phyloP scores from a whole-genome alignment of 2,329 filamentous ascomycete genomes.

The Aureobasidium leucospermi region DNA sequence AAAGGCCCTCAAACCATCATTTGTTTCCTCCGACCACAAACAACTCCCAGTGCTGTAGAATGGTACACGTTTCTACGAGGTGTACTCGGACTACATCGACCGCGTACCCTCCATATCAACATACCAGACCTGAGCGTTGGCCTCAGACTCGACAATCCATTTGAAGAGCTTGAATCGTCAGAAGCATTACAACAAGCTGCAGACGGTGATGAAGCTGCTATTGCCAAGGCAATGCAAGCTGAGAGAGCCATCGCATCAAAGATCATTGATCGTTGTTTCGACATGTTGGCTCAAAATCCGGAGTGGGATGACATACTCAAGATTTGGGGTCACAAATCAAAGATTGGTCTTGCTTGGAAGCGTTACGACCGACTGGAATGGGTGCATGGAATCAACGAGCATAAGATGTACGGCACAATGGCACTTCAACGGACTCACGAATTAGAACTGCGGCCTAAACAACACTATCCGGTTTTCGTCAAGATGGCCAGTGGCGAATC shows the following conservation, averaged over 20 bases:
- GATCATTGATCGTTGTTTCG: conserved; percentile 52
- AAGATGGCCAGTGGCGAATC: conserved; percentile 35
- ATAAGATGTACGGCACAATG: conserved; percentile 62
- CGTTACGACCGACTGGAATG: conserved; percentile 62
- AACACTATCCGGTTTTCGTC: conserved; percentile 53
- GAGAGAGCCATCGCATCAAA: conserved; percentile 49
- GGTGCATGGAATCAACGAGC: conserved; percentile 58
- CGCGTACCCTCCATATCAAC: conserved; percentile 50
- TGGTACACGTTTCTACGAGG: conserved; percentile 62
- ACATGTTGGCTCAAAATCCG: conserved; percentile 47
- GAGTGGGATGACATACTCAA: conserved; percentile 55
- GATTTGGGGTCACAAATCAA: conserved; percentile 50
- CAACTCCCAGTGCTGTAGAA: conserved; percentile 55
- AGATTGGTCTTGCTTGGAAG: conserved; percentile 61
- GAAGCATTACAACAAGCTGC: conserved; percentile 34
- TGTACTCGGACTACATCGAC: conserved; percentile 51
- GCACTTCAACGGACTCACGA: conserved; percentile 61
- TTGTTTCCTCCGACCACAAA: conserved; percentile 55
- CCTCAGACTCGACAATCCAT: conserved; percentile 53
- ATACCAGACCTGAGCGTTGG: conserved; percentile 57
- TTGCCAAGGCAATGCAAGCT: conserved; percentile 38
- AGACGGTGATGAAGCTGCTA: conserved; percentile 40
- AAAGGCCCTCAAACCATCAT: conserved; percentile 49
- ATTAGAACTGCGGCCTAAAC: conserved; percentile 57
- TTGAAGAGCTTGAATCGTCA: conserved; percentile 44